These are phyloP conservation scores for Mycena latifolia DNA, from an alignment of 768 basidiomycete species.

Conservation along the genomic window DNA sequence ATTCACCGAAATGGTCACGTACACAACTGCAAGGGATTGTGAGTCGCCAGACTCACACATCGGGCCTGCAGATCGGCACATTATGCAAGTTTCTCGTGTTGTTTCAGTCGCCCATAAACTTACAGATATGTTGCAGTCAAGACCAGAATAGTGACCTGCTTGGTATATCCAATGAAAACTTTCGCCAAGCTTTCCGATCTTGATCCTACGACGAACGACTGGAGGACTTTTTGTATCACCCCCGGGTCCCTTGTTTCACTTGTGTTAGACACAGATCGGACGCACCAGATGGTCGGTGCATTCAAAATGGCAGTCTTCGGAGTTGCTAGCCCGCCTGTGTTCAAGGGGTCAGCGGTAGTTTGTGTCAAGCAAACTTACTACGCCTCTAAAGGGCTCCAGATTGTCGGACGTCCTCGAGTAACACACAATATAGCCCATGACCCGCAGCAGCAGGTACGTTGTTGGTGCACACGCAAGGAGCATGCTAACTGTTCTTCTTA, in stretches of 20 bases:
- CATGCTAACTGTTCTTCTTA: too few species aligned
- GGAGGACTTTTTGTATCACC: neutral
- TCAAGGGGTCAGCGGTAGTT: neutral
- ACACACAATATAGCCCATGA: neutral
- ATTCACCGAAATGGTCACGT: neutral
- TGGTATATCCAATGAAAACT: neutral
- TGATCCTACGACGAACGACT: neutral
- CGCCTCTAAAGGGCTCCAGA: neutral
- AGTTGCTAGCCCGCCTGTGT: neutral
- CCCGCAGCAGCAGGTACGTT: neutral
- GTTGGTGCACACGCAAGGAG: too few species aligned
- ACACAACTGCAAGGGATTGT: neutral
- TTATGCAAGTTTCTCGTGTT: neutral
- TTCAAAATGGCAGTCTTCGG: slow-evolving; percentile 10
- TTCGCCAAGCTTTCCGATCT: neutral
- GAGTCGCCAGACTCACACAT: neutral
- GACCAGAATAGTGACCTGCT: neutral
- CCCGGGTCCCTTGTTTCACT: neutral
- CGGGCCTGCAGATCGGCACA: neutral
- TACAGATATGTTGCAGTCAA: neutral
- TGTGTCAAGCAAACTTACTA: slow-evolving; percentile 17
- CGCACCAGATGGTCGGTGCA: neutral
- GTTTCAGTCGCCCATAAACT: neutral
- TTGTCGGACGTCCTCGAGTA: neutral
- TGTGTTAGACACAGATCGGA: neutral